Evolutionary conservation across 2,329 filamentous ascomycete genomes (phyloP).

Genomic region (Exophiala xenobiotica): DNA sequence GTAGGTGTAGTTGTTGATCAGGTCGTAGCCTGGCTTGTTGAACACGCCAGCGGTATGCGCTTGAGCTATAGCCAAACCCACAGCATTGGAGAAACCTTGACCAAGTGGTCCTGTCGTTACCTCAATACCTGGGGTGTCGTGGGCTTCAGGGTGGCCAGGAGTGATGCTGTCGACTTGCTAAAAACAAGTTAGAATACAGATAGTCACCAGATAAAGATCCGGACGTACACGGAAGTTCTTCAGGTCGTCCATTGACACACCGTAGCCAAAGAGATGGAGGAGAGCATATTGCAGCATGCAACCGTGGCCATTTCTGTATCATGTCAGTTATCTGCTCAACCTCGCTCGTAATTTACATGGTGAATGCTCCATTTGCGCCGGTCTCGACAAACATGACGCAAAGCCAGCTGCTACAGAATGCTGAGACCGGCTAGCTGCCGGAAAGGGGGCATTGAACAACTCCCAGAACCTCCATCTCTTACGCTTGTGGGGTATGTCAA

Average conservation of each 20-base stretch:
- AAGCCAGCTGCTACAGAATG: no score
- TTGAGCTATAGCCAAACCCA: slow-evolving; percentile 96
- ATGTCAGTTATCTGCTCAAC: slow-evolving; percentile 15
- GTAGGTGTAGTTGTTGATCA: slow-evolving; percentile 97
- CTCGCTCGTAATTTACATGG: no score
- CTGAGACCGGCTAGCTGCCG: no score
- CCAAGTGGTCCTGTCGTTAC: slow-evolving; percentile 97
- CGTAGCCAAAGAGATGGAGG: slow-evolving; percentile 94
- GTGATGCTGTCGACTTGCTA: slow-evolving; percentile 75
- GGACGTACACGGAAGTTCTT: slow-evolving; percentile 84
- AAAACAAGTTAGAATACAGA: slow-evolving; percentile 25
- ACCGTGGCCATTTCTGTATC: slow-evolving; percentile 84
- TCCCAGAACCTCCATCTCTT: not conserved
- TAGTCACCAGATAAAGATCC: slow-evolving; percentile 50
- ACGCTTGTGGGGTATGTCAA: not conserved
- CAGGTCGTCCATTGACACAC: slow-evolving; percentile 80
- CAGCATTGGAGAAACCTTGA: slow-evolving; percentile 95
- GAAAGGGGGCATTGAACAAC: no score
- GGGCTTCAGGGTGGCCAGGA: slow-evolving; percentile 91
- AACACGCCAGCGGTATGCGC: slow-evolving; percentile 85
- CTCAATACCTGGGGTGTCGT: slow-evolving; percentile 95
- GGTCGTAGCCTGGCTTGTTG: slow-evolving; percentile 92
- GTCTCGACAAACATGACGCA: no score
- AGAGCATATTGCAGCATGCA: slow-evolving; percentile 99
- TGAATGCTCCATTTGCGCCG: no score